phyloP scores from a whole-genome alignment of 495 filamentous ascomycete species.

The Penicillium pulvis region DNA sequence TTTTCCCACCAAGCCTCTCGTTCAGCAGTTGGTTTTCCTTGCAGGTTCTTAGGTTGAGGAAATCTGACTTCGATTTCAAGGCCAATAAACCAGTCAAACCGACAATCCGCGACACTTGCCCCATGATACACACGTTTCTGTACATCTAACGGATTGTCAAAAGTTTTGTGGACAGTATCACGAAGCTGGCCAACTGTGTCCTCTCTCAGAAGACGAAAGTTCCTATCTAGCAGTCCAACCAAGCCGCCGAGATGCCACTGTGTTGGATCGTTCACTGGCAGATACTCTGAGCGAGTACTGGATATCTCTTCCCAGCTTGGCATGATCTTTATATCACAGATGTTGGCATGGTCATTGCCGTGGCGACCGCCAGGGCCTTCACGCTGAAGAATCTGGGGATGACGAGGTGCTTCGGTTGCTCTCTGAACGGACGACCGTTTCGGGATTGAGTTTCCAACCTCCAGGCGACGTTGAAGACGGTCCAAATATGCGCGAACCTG shows the following conservation, averaged over 20 bases:
- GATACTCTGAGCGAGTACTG: constrained; percentile 54
- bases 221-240: constrained; percentile 63
- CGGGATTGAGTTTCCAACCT: neutral
- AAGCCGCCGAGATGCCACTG: constrained; percentile 61
- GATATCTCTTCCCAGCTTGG: constrained; percentile 65
- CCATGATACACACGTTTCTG: neutral
- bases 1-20: neutral
- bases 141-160: neutral
- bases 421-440: neutral
- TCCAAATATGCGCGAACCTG: neutral
- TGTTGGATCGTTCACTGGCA: constrained; percentile 56
- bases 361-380: constrained; percentile 45
- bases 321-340: constrained; percentile 62
- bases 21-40: neutral
- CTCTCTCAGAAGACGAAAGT: constrained; percentile 55
- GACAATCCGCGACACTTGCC: neutral
- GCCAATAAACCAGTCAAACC: neutral
- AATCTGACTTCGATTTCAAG: neutral
- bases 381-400: neutral
- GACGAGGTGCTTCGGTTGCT: too few species aligned
- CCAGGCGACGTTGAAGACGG: neutral
- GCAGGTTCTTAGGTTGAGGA: neutral
- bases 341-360: constrained; percentile 65
- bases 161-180: neutral
- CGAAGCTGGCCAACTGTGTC: constrained; percentile 34